Percentiles rank a stretch among this genome's conserved stretches.
phyloP scores from a whole-genome alignment of 2,329 filamentous ascomycete species.

The Curvularia sp. region DNA sequence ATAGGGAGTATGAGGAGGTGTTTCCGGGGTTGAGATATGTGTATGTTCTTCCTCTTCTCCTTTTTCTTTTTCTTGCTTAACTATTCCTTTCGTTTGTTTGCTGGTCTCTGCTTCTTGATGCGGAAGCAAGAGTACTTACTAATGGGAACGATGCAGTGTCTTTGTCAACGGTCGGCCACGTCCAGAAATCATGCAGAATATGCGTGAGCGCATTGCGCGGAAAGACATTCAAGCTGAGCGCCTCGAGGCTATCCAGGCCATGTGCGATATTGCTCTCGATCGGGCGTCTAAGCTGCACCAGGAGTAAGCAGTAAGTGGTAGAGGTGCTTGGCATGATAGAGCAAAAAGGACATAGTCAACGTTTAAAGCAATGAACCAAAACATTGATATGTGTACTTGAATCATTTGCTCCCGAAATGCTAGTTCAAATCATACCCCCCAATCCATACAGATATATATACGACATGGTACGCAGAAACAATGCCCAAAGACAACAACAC shows the following conservation, averaged over 20 bases:
- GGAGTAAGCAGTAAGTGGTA: not conserved
- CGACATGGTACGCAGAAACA: not conserved
- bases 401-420: too few relatives aligned
- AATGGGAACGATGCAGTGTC: slow-evolving; percentile 52
- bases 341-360: not conserved
- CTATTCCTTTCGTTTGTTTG: too few relatives aligned
- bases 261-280: slow-evolving; percentile 89
- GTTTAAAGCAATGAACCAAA: not conserved
- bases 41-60: slow-evolving; percentile 42
- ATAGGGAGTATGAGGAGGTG: slow-evolving; percentile 76
- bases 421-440: not conserved
- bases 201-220: slow-evolving; percentile 74
- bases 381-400: too few relatives aligned
- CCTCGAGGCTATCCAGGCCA: slow-evolving; percentile 77
- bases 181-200: slow-evolving; percentile 79
- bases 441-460: not conserved
- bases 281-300: slow-evolving; percentile 67
- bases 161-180: slow-evolving; percentile 86
- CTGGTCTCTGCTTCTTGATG: too few relatives aligned
- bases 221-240: slow-evolving; percentile 73
- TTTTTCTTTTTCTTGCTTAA: too few relatives aligned
- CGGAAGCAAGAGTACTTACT: not conserved
- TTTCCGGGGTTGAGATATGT: slow-evolving; percentile 89
- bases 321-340: not conserved
- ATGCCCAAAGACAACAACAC: not conserved